Percentiles rank a stretch among this genome's conserved stretches.
These are phyloP conservation scores for Pleurotus salmoneostramineus DNA, from an alignment of 768 basidiomycete species.

Conservation along the genomic window DNA sequence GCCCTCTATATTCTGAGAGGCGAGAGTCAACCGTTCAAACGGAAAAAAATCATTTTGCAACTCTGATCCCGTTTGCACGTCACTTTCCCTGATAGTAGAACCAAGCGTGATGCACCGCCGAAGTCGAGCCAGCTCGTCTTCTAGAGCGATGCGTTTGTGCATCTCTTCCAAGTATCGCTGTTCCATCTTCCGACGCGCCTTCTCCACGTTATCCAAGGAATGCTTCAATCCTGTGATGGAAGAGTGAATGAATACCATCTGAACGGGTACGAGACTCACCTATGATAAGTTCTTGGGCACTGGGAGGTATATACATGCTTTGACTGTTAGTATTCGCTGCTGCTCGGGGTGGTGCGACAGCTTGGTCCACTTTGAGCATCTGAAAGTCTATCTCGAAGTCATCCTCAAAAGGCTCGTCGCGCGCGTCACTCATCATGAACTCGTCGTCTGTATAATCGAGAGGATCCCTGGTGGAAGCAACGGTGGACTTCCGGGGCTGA, in stretches of 20 bases:
- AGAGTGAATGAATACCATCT: neutral
- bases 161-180: constrained; percentile 11
- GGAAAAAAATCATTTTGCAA: too few relatives aligned
- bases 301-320: constrained; percentile 1
- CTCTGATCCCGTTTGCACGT: too few relatives aligned
- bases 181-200: constrained; percentile 11
- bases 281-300: constrained; percentile 1
- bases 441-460: constrained; percentile 1
- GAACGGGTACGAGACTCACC: neutral
- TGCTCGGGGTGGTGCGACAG: neutral
- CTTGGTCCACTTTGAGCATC: constrained; percentile 8
- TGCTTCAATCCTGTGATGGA: constrained; percentile 8
- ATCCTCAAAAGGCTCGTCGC: constrained; percentile 3
- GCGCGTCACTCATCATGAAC: constrained; percentile 6
- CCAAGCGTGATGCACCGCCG: constrained; percentile 7
- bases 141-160: constrained; percentile 12
- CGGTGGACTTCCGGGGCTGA: neutral
- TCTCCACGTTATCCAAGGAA: constrained; percentile 10
- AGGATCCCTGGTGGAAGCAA: constrained; percentile 1
- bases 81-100: too few relatives aligned
- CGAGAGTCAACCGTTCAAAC: too few relatives aligned
- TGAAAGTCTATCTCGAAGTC: constrained; percentile 9
- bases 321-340: neutral
- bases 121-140: constrained; percentile 7
- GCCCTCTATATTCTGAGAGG: too few relatives aligned